These are phyloP conservation scores for Calvatia gigantea DNA, from an alignment of 768 basidiomycete genomes.

Conservation along the genomic window DNA sequence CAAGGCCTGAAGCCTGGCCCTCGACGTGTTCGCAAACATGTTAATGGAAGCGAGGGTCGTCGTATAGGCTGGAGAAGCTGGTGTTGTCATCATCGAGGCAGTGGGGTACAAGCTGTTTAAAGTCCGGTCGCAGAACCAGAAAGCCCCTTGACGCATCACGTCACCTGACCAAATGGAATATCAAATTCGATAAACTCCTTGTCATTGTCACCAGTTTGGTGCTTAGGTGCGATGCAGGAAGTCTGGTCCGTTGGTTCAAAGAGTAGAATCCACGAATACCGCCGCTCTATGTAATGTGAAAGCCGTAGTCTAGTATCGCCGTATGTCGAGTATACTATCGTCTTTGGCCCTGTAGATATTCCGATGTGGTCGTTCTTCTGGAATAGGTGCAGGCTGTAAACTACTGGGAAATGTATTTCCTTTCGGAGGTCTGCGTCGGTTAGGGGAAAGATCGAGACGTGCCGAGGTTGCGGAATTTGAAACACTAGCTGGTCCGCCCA, in stretches of 20 bases:
- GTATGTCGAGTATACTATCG: no score
- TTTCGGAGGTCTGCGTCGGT: background rate
- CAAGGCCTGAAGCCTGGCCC: slow-evolving; percentile 66
- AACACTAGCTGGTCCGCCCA: background rate
- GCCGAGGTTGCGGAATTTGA: background rate
- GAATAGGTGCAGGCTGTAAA: background rate
- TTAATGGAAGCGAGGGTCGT: slow-evolving; percentile 27
- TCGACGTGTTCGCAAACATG: slow-evolving; percentile 45
- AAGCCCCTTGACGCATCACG: no score
- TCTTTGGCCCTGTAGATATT: background rate
- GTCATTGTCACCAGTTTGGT: slow-evolving; percentile 15
- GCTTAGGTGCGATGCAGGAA: no score
- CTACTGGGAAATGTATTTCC: background rate
- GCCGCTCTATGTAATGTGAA: no score
- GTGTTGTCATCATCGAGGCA: no score
- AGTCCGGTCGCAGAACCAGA: no score
- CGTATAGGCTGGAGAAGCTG: slow-evolving; percentile 2
- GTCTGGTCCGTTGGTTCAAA: no score
- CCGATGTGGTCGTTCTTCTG: background rate
- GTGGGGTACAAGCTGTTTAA: no score
- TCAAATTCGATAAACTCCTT: no score
- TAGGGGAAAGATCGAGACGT: background rate
- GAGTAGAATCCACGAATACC: no score
- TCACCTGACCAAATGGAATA: no score
- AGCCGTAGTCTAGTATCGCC: background rate